Base-by-base conservation (phyloP, 257 asterid genomes). In the Nicotiana otophora region DNA sequence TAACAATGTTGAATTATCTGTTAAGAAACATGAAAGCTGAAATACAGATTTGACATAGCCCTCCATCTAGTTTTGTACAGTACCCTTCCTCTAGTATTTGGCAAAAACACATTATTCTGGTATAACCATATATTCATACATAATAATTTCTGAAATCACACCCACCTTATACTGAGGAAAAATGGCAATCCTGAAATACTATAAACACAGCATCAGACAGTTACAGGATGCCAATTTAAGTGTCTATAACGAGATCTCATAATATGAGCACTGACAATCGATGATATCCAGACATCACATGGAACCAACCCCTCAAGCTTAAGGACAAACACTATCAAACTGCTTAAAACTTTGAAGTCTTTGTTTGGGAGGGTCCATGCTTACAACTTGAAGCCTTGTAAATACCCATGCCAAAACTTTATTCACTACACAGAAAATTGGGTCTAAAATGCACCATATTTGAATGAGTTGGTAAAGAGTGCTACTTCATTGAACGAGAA, bases 21-120 rank as follows among this genome's bases (percentile, higher is more conserved):
- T 48, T 48, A 26, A 74, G 62, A 23, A 74, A 74, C 80, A 74
- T 46, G 15, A 74, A 74, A 74, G 14, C 62, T 74, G 62, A 74
- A 42, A 74, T 26, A 26, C 26, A 51, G 4, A 10, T 26, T 51
- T 74, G 80, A 51, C 61, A 48, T n/a, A 74, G 5, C 20, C 80
- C 55, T 74, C 42, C 42, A 3, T 74, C 63, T 48, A 74, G 42
- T 74, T 74, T 51, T 74, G n/a, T 26, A 51, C 16, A 48, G 42
- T 74, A 48, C 42, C 34, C 62, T 74, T 46, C 15, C 42, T 48
- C 42, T 74, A 74, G 80, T 74, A 74, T 51, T 74, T 74, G 16
- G 26, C 51, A 26, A n/a, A 74, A 26, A 51, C 26, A 48, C 79
- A 48, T 48, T 74, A 42, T 74, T 74, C 8, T 1, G 23, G 61